phyloP scores from a whole-genome alignment of 1,139 yeast species.

The Magnusiomyces suaveolens region DNA sequence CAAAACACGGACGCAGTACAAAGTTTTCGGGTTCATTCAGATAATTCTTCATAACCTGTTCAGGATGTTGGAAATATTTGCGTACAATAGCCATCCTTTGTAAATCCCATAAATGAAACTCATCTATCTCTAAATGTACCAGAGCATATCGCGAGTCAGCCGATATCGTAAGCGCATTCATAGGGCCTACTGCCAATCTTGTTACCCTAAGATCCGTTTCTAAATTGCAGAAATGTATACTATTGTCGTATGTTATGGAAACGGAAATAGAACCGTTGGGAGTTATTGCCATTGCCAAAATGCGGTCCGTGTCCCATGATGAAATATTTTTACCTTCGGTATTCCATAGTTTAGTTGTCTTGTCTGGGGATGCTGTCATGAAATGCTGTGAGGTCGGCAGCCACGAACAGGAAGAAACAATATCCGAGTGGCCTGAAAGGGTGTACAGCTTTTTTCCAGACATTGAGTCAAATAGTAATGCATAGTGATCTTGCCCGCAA shows the following conservation, averaged over 20 bases:
- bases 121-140: conserved; percentile 65
- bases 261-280: conserved; percentile 54
- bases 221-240: conserved; percentile 42
- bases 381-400: conserved; percentile 52
- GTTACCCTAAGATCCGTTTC: conserved; percentile 28
- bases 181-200: conserved; percentile 34
- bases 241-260: conserved; percentile 53
- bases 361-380: conserved; percentile 66
- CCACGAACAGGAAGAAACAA: conserved; percentile 66
- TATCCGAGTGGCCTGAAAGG: conserved; percentile 26
- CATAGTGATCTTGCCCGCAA: conserved; percentile 57
- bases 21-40: conserved; percentile 32
- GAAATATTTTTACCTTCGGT: conserved; percentile 36
- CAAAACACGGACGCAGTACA: conserved; percentile 72
- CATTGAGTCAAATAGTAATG: conserved; percentile 55
- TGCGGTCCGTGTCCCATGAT: conserved; percentile 40
- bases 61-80: conserved; percentile 64
- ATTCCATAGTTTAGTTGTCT: conserved; percentile 55
- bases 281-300: conserved; percentile 62
- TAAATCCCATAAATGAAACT: conserved; percentile 70
- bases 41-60: conserved; percentile 31
- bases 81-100: conserved; percentile 42
- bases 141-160: conserved; percentile 42
- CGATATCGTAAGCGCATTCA: conserved; percentile 43
- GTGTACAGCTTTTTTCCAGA: conserved; percentile 29